A percentile compares a stretch with the other conserved stretches of the same genome.
Evolutionary conservation across 2,329 filamentous ascomycete species (phyloP).

Genomic region (Nakataea oryzae): DNA sequence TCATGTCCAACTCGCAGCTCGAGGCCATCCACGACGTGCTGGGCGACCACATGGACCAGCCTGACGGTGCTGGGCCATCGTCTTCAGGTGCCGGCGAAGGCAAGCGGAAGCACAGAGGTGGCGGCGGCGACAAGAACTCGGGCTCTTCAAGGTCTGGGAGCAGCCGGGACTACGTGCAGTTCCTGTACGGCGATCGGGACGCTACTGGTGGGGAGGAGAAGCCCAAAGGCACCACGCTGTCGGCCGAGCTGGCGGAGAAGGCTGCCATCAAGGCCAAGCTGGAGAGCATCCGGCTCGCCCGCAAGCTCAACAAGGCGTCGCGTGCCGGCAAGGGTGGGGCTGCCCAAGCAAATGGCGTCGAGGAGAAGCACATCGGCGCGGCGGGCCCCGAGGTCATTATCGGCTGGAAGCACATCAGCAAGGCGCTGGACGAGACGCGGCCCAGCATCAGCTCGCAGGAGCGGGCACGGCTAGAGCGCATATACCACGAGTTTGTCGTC

Average conservation of each 20-base stretch:
- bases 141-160: constrained; percentile 9
- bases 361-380: constrained; percentile 12
- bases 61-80: constrained; percentile 12
- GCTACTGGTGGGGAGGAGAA: constrained; percentile 25
- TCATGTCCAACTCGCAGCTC: constrained; percentile 92
- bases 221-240: constrained; percentile 32
- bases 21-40: constrained; percentile 95
- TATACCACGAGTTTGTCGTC: constrained; percentile 88
- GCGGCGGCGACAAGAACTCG: constrained; percentile 21
- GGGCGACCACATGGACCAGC: constrained; percentile 43
- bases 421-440: constrained; percentile 65
- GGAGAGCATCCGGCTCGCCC: constrained; percentile 62
- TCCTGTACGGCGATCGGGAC: constrained; percentile 63
- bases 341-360: constrained; percentile 14
- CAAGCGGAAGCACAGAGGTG: neutral
- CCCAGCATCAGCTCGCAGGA: constrained; percentile 77
- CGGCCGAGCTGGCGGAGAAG: constrained; percentile 57
- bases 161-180: constrained; percentile 61
- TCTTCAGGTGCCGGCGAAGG: neutral
- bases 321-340: constrained; percentile 6
- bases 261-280: constrained; percentile 75
- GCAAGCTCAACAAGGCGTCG: constrained; percentile 46
- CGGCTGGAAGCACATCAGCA: constrained; percentile 71
- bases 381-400: constrained; percentile 60
- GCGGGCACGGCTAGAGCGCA: constrained; percentile 59